Evolutionary conservation across 345 rosid genomes (phyloP).

Genomic region (Bruguiera gymnorhiza): DNA sequence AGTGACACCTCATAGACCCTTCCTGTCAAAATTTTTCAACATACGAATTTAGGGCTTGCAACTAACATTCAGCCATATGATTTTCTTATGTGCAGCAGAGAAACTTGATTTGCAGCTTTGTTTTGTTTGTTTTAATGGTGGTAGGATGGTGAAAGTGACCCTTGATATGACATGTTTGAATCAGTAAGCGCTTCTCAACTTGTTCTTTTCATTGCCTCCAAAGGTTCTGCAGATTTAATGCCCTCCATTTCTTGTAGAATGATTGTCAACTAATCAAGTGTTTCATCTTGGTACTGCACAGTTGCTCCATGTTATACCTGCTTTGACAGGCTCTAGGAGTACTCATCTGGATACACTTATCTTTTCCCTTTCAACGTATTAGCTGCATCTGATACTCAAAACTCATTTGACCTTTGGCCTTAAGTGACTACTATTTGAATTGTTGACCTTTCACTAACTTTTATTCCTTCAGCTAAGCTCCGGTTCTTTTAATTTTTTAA

Average conservation of each 20-base stretch:
- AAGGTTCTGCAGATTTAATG: neutral
- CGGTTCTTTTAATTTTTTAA: neutral
- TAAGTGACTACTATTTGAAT: neutral
- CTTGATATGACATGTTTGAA: constrained; percentile 67
- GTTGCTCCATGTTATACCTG: neutral
- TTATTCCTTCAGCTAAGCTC: neutral
- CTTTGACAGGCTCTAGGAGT: neutral
- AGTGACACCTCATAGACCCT: no score
- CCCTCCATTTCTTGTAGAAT: neutral
- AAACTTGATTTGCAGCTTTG: constrained; percentile 67
- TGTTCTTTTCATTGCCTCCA: neutral
- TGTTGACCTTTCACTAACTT: neutral
- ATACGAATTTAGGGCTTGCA: neutral
- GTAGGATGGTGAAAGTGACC: constrained; percentile 47
- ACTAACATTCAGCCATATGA: neutral
- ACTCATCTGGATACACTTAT: neutral
- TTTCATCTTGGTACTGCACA: neutral
- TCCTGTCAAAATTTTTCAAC: neutral
- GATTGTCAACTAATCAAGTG: neutral
- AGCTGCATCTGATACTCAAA: neutral
- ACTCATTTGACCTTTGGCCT: neutral
- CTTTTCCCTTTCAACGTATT: neutral
- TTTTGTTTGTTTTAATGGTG: constrained; percentile 43
- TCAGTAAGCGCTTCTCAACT: constrained; percentile 33
- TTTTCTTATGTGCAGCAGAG: constrained; percentile 44